Evolutionary conservation across 768 basidiomycete genomes (phyloP).

Genomic region (Leccinum olivaceopallidum): DNA sequence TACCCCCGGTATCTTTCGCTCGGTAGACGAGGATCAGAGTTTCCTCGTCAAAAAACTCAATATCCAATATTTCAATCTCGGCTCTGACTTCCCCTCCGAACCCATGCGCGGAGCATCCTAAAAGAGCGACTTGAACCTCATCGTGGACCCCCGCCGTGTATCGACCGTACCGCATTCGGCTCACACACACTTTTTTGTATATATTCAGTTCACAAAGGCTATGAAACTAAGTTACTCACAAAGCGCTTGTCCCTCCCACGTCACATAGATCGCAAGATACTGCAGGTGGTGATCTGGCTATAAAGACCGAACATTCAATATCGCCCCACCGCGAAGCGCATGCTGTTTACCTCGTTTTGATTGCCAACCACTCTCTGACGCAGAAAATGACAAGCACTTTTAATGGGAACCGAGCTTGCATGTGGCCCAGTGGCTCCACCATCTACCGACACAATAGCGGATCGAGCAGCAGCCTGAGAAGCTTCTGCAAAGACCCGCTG

Average conservation of each 20-base stretch:
- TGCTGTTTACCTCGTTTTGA: constrained; percentile 50
- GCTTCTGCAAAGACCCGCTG: constrained; percentile 62
- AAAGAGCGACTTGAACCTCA: constrained; percentile 46
- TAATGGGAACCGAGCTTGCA: constrained; percentile 33
- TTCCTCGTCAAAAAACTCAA: constrained; percentile 81
- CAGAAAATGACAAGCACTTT: constrained; percentile 37
- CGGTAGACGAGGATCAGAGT: constrained; percentile 65
- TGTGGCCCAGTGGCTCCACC: constrained; percentile 33
- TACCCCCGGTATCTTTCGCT: constrained; percentile 48
- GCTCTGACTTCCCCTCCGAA: constrained; percentile 33
- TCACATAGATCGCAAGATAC: constrained; percentile 51
- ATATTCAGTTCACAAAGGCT: constrained; percentile 33
- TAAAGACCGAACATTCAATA: constrained; percentile 28
- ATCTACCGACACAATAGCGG: constrained; percentile 44
- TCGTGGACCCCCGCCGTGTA: constrained; percentile 39
- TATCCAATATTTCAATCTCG: constrained; percentile 58
- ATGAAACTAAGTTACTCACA: constrained; percentile 42
- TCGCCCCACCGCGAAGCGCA: constrained; percentile 24
- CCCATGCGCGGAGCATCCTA: constrained; percentile 46
- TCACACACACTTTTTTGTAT: constrained; percentile 54
- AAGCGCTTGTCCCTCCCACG: constrained; percentile 40
- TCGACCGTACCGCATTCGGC: constrained; percentile 50
- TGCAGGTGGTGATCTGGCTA: constrained; percentile 49
- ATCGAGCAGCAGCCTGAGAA: constrained; percentile 62
- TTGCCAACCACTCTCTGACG: constrained; percentile 54